Base-by-base conservation (phyloP, 2,329 filamentous ascomycete species). In the Graphilbum sp. region DNA sequence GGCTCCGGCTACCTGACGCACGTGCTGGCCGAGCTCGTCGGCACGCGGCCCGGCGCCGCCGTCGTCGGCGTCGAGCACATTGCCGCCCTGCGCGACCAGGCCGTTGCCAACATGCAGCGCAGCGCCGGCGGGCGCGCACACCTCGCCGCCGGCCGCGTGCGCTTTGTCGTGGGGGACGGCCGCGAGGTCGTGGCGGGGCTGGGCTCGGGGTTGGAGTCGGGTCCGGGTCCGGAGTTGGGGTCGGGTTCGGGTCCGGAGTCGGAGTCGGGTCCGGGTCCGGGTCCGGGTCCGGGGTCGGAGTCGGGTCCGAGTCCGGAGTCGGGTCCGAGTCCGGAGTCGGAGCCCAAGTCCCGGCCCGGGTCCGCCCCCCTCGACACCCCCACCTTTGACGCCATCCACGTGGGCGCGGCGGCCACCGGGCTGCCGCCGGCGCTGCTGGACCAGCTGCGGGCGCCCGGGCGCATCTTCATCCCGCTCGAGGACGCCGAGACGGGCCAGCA, bases 301-400 rank as follows among this genome's bases (percentile, higher is more conserved):
- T n/a, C n/a, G 69, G 58, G 2, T 58, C 59, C 33, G 65, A 63
- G n/a, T n/a, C n/a, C n/a, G n/a, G n/a, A n/a, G n/a, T n/a, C n/a
- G n/a, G n/a, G n/a, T n/a, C n/a, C n/a, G n/a, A n/a, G n/a, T n/a
- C n/a, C n/a, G n/a, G n/a, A n/a, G n/a, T n/a, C n/a, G n/a, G n/a
- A n/a, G n/a, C n/a, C n/a, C n/a, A n/a, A n/a, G n/a, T n/a, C 11
- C 21, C 11, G 5, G 21, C 21, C 11, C 21, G 21, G 21, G 6
- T 24, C 5, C 21, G 6, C 11, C 21, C 21, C 5, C 21, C 21
- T 24, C 21, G 6, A 63, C 12, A 65, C 60, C 43, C 59, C 56
- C 23, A 67, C 75, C 0, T 98, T 88, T 66, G 85, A 96, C 65
- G 87, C 82, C 3, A 96, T 98, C 42, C 90, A 96, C 54, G 90